Conservation (phyloP, 2,329 filamentous ascomycete genomes). For the Monilinia vaccinii-corymbosi region DNA sequence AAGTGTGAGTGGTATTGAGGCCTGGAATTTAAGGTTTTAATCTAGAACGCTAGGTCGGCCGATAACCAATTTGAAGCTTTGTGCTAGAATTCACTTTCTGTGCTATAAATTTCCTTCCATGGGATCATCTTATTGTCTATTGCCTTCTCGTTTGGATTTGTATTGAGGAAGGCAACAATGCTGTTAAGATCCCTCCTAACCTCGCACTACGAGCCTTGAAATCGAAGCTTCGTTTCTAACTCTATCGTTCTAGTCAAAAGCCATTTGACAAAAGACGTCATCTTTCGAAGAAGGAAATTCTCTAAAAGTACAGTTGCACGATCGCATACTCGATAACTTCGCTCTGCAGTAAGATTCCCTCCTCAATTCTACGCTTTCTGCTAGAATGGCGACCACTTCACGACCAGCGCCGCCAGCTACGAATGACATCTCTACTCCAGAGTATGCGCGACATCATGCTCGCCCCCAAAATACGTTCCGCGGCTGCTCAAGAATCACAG, state of each 20-base stretch:
- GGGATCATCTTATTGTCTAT: not conserved
- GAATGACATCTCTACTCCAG: constrained; percentile 15
- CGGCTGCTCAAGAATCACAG: constrained; percentile 75
- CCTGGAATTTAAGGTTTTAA: not conserved
- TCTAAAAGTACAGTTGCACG: not conserved
- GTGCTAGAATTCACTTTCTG: constrained; percentile 4
- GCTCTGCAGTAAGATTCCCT: not conserved
- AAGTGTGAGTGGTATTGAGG: not conserved
- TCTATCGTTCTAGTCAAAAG: not conserved
- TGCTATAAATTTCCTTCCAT: not conserved
- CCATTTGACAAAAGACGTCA: not conserved
- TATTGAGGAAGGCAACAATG: not conserved
- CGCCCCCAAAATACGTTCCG: constrained; percentile 42
- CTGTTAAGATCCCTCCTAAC: not conserved
- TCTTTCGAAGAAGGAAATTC: not conserved
- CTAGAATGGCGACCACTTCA: constrained; percentile 11
- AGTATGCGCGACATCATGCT: constrained; percentile 19
- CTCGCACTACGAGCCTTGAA: constrained; percentile 9
- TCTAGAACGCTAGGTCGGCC: not conserved
- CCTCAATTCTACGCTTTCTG: not conserved
- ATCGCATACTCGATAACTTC: not conserved
- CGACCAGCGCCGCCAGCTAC: constrained; percentile 14
- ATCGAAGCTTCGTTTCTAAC: not conserved
- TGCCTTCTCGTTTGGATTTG: not conserved
- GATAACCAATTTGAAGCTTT: constrained; percentile 1